Conservation (phyloP, 179 eudicot species). For the Silene noctiflora region DNA sequence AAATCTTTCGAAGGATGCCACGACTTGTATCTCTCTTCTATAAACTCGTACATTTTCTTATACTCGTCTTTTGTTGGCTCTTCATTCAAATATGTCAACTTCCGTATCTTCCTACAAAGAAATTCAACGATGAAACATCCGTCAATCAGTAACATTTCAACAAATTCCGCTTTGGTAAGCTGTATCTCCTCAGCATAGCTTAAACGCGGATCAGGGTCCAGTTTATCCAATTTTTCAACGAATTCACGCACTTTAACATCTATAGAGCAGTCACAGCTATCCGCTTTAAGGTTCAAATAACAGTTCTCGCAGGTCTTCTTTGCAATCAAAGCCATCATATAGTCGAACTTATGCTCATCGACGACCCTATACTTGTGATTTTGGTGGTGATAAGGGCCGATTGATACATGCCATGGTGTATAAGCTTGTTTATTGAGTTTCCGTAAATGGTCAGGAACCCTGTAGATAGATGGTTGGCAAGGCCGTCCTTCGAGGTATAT, state of each 20-base stretch:
- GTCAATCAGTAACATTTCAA: constrained; percentile 16
- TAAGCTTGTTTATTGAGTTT: constrained; percentile 18
- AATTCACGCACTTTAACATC: background rate
- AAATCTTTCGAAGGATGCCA: constrained; percentile 6
- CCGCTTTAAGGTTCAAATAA: background rate
- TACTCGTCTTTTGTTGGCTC: constrained; percentile 1
- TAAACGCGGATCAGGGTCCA: background rate
- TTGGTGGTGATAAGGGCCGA: constrained; percentile 22
- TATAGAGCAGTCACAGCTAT: background rate
- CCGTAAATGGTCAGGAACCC: constrained; percentile 18
- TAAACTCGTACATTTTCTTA: constrained; percentile 8
- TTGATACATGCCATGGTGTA: constrained; percentile 23
- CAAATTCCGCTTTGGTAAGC: constrained; percentile 12
- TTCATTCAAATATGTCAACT: background rate
- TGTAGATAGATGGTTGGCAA: constrained; percentile 17
- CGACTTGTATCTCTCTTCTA: background rate
- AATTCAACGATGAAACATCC: constrained; percentile 25
- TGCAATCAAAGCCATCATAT: constrained; percentile 11
- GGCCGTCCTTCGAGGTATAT: background rate
- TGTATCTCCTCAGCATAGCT: constrained; percentile 17
- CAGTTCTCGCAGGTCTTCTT: background rate
- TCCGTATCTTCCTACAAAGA: constrained; percentile 18
- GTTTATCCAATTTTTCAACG: background rate
- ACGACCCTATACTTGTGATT: constrained; percentile 15
- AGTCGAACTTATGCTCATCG: constrained; percentile 18